A percentile compares a stretch with the other conserved stretches of the same genome.
Conservation (phyloP, 805 yeast genomes). For the Spathaspora arborariae region DNA sequence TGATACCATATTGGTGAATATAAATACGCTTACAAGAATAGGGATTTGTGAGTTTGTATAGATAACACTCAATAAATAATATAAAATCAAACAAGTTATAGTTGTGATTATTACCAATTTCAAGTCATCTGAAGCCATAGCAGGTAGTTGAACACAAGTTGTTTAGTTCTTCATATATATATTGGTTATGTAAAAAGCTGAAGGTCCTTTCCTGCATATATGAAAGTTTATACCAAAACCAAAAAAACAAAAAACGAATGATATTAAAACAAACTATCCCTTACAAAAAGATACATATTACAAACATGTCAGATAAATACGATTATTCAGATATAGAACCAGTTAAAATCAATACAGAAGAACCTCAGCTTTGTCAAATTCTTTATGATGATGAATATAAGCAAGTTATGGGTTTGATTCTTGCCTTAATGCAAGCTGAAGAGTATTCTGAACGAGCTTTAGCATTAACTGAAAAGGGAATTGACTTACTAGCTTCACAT, state of each 20-base stretch:
- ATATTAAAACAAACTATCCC: neutral
- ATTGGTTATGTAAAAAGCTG: too few species aligned
- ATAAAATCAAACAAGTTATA: slow-evolving; percentile 15
- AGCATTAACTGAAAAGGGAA: slow-evolving; percentile 58
- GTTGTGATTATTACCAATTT: slow-evolving; percentile 16
- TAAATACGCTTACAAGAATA: slow-evolving; percentile 23
- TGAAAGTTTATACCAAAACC: too few species aligned
- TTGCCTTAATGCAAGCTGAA: slow-evolving; percentile 52
- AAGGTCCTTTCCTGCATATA: neutral
- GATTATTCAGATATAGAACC: slow-evolving; percentile 44
- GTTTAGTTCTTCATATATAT: too few species aligned
- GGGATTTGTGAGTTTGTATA: slow-evolving; percentile 24
- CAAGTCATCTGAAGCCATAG: slow-evolving; percentile 5
- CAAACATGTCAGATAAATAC: slow-evolving; percentile 2
- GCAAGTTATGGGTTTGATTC: slow-evolving; percentile 53
- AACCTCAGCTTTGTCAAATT: slow-evolving; percentile 55
- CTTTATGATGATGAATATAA: slow-evolving; percentile 72
- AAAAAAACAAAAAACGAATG: neutral
- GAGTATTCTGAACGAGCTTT: slow-evolving; percentile 74
- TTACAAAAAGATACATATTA: slow-evolving; percentile 3
- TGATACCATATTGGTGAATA: slow-evolving; percentile 32
- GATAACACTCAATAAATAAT: slow-evolving; percentile 15
- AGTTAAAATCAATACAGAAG: slow-evolving; percentile 38
- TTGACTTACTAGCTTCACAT: slow-evolving; percentile 77
- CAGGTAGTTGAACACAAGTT: neutral